phyloP scores from a whole-genome alignment of 164 flowering plant species.

The Umbellularia californica region DNA sequence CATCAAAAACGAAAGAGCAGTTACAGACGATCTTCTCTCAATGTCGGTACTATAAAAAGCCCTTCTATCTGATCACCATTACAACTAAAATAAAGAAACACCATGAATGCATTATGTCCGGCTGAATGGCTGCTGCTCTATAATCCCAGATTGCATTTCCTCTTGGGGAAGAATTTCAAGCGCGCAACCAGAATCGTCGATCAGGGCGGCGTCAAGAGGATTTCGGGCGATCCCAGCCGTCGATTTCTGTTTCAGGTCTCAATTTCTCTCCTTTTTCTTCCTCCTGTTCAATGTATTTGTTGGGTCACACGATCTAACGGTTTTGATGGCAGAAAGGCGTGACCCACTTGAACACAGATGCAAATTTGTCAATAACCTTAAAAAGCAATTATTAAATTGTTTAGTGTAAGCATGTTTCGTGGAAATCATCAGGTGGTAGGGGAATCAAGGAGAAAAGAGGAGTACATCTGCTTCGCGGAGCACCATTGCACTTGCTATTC shows the following conservation, averaged over 20 bases:
- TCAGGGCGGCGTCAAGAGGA: conserved; percentile 78
- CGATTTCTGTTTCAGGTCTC: conserved; percentile 81
- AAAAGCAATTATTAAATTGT: neutral
- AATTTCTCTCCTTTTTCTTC: neutral
- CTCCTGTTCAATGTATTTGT: neutral
- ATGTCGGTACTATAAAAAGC: conserved; percentile 44
- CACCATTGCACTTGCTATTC: conserved; percentile 87
- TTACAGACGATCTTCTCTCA: conserved; percentile 72
- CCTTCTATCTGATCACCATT: neutral
- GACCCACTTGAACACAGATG: neutral
- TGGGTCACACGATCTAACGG: neutral
- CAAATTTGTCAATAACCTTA: neutral
- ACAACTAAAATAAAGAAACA: too few species aligned
- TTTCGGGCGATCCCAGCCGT: conserved; percentile 67
- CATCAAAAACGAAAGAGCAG: conserved; percentile 25
- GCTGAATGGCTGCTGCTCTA: neutral
- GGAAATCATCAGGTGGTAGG: conserved; percentile 60
- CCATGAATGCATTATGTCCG: neutral
- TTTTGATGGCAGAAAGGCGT: neutral
- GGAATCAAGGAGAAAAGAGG: conserved; percentile 82
- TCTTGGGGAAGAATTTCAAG: conserved; percentile 92
- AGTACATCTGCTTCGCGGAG: conserved; percentile 76
- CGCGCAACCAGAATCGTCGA: conserved; percentile 87
- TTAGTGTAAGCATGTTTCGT: neutral
- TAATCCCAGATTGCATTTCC: conserved; percentile 66